Evolutionary conservation across 2,329 filamentous ascomycete genomes (phyloP), one percentile per base, ranked within the genome.

Genomic region (Simplicillium sp.): DNA sequence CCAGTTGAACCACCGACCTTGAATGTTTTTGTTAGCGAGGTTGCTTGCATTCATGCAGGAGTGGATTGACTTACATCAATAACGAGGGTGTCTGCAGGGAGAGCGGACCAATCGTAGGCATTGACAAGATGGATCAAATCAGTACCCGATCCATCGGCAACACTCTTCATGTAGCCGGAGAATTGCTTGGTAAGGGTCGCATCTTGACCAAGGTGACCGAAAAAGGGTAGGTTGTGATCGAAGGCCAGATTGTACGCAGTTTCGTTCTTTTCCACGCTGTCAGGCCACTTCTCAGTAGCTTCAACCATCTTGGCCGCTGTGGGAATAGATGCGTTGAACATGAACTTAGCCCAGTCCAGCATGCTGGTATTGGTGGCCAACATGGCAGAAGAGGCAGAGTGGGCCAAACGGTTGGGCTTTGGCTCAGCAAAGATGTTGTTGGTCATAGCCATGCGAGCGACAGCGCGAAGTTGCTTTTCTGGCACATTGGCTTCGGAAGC

Each of bases 371-470:
- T 45, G 0, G 41, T 45, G 1, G 47, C 45, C 2, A 68, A 49
- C 1, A 54, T 42, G 1, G 50, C 50, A 3, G 65, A 68, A 1
- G 54, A 43, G 0, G 49, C 41, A 7, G 45, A 58, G 37, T 67
- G 65, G 1, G 53, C 53, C 2, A 67, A 38, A 4, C 41, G n/a
- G 11, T 43, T 44, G 7, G 54, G 44, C 7, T 41, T 41, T 0
- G 52, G 54, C 39, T 67, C 64, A 13, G 40, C 34, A 16, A 68
- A 53, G 4, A 68, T 41, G 0, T 48, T 46, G 31, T 47, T 50
- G 1, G 57, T 59, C 48, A 66, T 65, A 2, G 60, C 61, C 54
- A 65, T 64, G 2, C 64, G 58, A 3, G 53, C 41, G 7, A 62
- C 47, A 14, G 45, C 41, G 29, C 51, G 49, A 13, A 55, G 46